These are phyloP conservation scores for Solanum chilense DNA, from an alignment of 257 asterid species.

Conservation along the genomic window DNA sequence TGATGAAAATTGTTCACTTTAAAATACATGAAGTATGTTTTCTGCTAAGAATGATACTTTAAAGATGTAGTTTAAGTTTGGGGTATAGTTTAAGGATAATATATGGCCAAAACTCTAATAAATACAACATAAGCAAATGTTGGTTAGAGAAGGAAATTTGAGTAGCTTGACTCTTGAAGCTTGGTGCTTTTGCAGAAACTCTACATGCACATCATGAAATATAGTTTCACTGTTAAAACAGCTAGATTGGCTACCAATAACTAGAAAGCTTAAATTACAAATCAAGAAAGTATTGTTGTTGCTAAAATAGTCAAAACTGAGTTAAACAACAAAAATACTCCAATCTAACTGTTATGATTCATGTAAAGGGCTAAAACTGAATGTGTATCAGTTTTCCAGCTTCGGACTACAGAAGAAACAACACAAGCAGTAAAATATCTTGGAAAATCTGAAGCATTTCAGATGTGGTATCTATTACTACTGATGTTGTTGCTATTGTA, in stretches of 20 bases:
- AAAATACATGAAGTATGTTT: too few species aligned
- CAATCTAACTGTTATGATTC: not conserved
- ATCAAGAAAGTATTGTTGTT: not conserved
- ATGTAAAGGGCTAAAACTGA: not conserved
- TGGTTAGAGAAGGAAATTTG: not conserved
- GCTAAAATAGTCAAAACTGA: not conserved
- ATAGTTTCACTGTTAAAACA: not conserved
- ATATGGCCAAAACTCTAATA: not conserved
- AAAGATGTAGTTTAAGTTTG: too few species aligned
- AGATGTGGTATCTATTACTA: not conserved
- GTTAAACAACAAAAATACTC: not conserved
- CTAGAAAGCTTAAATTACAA: not conserved
- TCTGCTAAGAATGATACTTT: too few species aligned
- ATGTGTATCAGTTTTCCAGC: not conserved
- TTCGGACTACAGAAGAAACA: not conserved
- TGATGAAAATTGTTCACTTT: too few species aligned
- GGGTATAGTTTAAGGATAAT: too few species aligned
- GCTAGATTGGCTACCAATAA: not conserved
- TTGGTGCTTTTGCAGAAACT: not conserved
- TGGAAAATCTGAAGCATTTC: not conserved
- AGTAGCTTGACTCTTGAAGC: not conserved
- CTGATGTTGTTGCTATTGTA: conserved; percentile 23
- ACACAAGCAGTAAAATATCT: not conserved
- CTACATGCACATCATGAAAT: not conserved
- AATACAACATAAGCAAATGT: not conserved